These are phyloP conservation scores for Coniochaeta prunicola DNA, from an alignment of 2,329 filamentous ascomycete genomes.

Conservation along the genomic window DNA sequence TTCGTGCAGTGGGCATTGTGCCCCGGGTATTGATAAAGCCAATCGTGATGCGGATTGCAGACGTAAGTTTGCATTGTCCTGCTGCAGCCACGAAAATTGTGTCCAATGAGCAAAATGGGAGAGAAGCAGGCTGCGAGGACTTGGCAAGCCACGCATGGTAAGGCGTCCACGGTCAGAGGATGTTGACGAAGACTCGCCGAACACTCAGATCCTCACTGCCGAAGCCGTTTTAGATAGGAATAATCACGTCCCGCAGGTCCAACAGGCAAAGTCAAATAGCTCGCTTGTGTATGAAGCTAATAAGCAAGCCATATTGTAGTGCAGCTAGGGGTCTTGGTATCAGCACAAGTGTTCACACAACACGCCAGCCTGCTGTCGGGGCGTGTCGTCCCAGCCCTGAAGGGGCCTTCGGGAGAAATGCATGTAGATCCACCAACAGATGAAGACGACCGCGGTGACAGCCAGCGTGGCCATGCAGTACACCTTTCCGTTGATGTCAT, in stretches of 20 bases:
- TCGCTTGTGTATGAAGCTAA: no score
- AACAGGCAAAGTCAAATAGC: no score
- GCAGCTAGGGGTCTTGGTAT: background rate
- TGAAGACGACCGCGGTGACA: background rate
- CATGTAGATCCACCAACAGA: slow-evolving; percentile 1
- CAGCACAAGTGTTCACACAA: background rate
- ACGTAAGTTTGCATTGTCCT: no score
- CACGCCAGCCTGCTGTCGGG: background rate
- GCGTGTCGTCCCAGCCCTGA: background rate
- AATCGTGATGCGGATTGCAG: no score
- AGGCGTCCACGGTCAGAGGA: background rate
- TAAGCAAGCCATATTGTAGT: no score
- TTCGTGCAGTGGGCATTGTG: no score
- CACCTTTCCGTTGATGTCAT: background rate
- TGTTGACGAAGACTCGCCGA: background rate
- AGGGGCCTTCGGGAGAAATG: background rate
- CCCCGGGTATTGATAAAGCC: no score
- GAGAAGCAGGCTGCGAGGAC: background rate
- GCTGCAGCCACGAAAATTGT: no score
- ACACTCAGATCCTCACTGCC: background rate
- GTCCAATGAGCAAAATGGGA: background rate
- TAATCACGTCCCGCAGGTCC: no score
- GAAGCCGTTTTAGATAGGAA: no score
- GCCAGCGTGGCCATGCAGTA: background rate
- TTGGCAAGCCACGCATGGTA: background rate